A percentile compares a stretch with the other conserved stretches of the same genome.
Evolutionary conservation across 164 flowering plant genomes (phyloP).

Genomic region (Santalum album): DNA sequence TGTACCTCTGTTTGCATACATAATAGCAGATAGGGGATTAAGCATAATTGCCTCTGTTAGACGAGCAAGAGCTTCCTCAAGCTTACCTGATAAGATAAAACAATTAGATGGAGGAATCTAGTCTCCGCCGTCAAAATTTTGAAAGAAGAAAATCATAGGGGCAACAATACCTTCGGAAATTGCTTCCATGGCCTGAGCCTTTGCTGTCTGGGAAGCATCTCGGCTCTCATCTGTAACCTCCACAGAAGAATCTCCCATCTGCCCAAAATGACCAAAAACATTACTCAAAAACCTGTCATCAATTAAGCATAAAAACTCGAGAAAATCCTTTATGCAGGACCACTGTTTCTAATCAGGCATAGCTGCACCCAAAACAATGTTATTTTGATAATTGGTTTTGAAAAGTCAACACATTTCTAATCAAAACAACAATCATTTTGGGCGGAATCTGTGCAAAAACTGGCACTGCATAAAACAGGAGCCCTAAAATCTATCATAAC

Average conservation of each 20-base stretch:
- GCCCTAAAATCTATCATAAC: too few species aligned
- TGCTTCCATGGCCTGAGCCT: slow-evolving; percentile 80
- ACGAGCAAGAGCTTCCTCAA: slow-evolving; percentile 78
- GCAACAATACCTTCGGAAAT: slow-evolving; percentile 61
- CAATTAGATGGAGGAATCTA: slow-evolving; percentile 3
- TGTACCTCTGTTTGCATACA: slow-evolving; percentile 93
- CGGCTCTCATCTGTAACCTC: slow-evolving; percentile 90
- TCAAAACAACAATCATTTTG: too few species aligned
- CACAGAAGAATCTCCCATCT: slow-evolving; percentile 88
- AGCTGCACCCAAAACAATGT: too few species aligned
- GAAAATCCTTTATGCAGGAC: too few species aligned
- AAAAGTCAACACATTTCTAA: too few species aligned
- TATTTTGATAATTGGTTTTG: too few species aligned
- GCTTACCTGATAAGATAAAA: slow-evolving; percentile 43
- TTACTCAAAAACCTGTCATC: neutral
- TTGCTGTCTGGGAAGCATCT: slow-evolving; percentile 76
- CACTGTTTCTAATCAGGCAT: too few species aligned
- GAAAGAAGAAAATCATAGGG: neutral
- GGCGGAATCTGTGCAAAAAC: too few species aligned
- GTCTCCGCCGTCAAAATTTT: neutral
- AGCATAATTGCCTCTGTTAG: slow-evolving; percentile 74
- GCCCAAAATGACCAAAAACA: neutral
- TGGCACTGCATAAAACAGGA: too few species aligned
- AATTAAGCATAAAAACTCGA: too few species aligned
- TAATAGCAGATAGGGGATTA: slow-evolving; percentile 89